Evolutionary conservation across 1,284 basidiomycete genomes (phyloP), one percentile per base, ranked within the genome.

Genomic region (Pseudozyma tsukubaensis): DNA sequence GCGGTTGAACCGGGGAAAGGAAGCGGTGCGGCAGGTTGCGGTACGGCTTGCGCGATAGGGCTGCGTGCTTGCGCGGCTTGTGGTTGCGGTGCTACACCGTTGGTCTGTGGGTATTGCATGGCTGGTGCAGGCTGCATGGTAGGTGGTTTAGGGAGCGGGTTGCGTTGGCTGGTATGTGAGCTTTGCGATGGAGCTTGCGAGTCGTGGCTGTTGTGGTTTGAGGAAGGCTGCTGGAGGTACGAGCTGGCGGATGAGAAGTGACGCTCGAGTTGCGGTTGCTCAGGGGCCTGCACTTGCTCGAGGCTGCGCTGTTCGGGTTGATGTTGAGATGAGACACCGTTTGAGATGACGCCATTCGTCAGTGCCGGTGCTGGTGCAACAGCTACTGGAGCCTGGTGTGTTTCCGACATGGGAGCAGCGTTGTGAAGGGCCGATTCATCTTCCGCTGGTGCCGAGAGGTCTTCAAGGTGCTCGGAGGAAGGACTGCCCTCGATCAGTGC

Each of bases 171-270:
- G 56, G 35, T n/a, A 19, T 65, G 69, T 42, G 63, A 62, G 29
- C 59, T 42, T 32, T 57, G 55, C 29, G 59, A 57, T 24, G 56
- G 55, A 18, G 55, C 42, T 19, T 55, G 65, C 51, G 71, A 64
- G 19, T 60, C 58, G 44, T 58, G 58, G 43, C 56, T 63, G 40
- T 24, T 32, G 29, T 19, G 14, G 18, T 64, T 49, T 19, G 53
- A 24, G 2, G 62, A 54, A 18, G 68, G 68, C 18, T 57, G 65
- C 29, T 61, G 54, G 16, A 65, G 58, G 37, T 74, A 74, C 1
- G 72, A 74, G 59, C 66, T 74, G 34, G 72, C 72, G 1, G 72
- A 74, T 1, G 72, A 74, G 32, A 74, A 74, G 35, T 66, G 66
- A 50, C 62, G 72, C 50, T 74, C 66, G 53, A 66, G 62, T 36